These are phyloP conservation scores for Aethionema arabicum DNA, from an alignment of 345 rosid genomes.

Conservation along the genomic window DNA sequence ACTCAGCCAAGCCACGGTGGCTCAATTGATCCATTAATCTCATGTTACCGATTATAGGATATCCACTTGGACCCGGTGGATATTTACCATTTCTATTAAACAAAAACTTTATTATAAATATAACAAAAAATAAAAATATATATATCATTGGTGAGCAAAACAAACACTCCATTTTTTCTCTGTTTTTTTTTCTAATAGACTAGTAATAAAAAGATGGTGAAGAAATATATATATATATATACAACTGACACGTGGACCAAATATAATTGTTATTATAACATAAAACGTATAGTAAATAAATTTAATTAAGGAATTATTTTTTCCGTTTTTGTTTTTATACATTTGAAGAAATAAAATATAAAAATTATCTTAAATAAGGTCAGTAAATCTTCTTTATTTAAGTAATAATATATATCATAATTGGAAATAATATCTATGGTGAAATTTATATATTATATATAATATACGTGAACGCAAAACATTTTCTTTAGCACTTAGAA, in stretches of 20 bases:
- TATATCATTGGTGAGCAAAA: conserved; percentile 29
- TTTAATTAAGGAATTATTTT: conserved; percentile 1
- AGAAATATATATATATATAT: conserved; percentile 5
- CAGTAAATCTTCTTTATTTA: background rate
- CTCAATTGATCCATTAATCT: conserved; percentile 61
- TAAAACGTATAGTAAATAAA: background rate
- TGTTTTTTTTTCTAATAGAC: background rate
- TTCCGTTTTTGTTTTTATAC: conserved; percentile 8
- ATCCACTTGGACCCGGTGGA: conserved; percentile 86
- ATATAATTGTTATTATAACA: no score
- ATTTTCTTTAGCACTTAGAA: no score
- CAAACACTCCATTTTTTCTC: conserved; percentile 29
- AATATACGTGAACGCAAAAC: no score
- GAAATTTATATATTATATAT: background rate
- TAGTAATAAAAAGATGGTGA: conserved; percentile 12
- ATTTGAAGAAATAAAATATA: background rate
- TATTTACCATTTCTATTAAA: conserved; percentile 36
- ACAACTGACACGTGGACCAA: background rate
- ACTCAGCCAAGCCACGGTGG: conserved; percentile 69
- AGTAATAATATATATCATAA: background rate
- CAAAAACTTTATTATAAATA: conserved; percentile 6
- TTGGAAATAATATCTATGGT: background rate
- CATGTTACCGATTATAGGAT: conserved; percentile 71
- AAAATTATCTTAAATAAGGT: background rate
- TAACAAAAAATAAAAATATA: conserved; percentile 9